phyloP scores from a whole-genome alignment of 2,329 filamentous ascomycete genomes.

The Tolypocladium guangdongense region DNA sequence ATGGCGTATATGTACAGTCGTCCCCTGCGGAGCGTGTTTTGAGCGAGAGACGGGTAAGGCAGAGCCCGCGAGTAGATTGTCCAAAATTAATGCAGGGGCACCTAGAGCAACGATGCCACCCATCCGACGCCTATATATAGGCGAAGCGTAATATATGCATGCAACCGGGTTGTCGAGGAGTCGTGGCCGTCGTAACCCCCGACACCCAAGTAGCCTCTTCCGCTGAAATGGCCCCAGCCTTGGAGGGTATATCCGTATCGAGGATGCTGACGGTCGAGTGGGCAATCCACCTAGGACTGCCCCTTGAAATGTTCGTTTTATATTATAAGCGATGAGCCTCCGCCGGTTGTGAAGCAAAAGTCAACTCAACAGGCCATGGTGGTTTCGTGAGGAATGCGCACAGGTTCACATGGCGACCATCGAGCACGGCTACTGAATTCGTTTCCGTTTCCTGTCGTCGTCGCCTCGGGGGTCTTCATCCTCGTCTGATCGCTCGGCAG shows the following conservation, averaged over 20 bases:
- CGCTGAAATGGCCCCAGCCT: neutral
- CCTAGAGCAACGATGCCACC: neutral
- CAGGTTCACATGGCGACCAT: neutral
- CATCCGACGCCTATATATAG: neutral
- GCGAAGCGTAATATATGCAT: neutral
- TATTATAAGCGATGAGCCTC: neutral
- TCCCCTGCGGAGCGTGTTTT: neutral
- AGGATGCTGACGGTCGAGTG: neutral
- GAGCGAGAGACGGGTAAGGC: neutral
- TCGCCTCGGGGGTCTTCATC: conserved; percentile 44
- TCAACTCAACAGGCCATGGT: neutral
- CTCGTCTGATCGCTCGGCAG: conserved; percentile 43
- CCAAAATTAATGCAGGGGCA: neutral
- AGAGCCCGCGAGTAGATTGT: neutral
- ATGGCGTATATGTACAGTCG: neutral
- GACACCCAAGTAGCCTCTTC: too few species aligned
- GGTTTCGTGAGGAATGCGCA: neutral
- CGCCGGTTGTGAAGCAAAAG: neutral
- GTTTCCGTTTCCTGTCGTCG: conserved; percentile 51
- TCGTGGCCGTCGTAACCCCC: too few species aligned
- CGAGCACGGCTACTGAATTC: conserved; percentile 31
- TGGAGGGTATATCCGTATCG: neutral
- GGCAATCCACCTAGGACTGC: neutral
- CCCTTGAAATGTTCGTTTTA: neutral
- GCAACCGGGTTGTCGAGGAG: too few species aligned